Evolutionary conservation across 768 basidiomycete species (phyloP), one percentile per base, ranked within the genome.

Genomic region (Atractiella rhizophila): DNA sequence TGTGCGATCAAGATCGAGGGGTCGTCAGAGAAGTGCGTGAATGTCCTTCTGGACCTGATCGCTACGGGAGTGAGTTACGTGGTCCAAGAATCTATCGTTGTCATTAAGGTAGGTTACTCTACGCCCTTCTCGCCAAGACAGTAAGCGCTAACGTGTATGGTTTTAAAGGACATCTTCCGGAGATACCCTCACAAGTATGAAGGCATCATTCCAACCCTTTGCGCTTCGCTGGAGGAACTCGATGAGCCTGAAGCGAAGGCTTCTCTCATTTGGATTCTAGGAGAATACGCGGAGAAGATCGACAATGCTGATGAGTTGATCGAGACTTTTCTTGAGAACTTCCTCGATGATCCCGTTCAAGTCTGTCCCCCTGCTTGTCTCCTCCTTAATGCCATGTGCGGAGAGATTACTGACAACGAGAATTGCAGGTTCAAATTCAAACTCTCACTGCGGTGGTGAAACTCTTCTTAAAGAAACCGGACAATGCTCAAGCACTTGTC

Each of bases 221-320:
- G 86, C 52, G 73, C 80, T 2, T 88, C 85, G 54, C 71, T 96
- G 12, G 88, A 98, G 45, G 86, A 91, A 52, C 64, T 98, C 25
- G 88, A 96, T 53, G 91, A 98, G 55, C 91, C 88, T 9, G 88
- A 98, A 56, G 88, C 91, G 2, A 94, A 94, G 56, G 81, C 86
- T 1, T 86, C 86, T 2, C 64, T 98, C 37, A 94, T 98, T 56
- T 98, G 91, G 88, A 96, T 98, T 52, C 85, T 96, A 50, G 88
- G 88, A 42, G 85, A 94, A 62, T 94, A 98, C 52, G 85, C 88
- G 3, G 76, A 77, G 59, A 88, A 83, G 62, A 94, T 96, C 48
- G 82, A 86, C 51, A 98, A 98, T 48, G 85, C 88, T 3, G 82
- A 80, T 56, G 86, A 94, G 51, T 65, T 98, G 19, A 64, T 96